Conservation (phyloP, 2,329 filamentous ascomycete species). For the Aspergillus latus region DNA sequence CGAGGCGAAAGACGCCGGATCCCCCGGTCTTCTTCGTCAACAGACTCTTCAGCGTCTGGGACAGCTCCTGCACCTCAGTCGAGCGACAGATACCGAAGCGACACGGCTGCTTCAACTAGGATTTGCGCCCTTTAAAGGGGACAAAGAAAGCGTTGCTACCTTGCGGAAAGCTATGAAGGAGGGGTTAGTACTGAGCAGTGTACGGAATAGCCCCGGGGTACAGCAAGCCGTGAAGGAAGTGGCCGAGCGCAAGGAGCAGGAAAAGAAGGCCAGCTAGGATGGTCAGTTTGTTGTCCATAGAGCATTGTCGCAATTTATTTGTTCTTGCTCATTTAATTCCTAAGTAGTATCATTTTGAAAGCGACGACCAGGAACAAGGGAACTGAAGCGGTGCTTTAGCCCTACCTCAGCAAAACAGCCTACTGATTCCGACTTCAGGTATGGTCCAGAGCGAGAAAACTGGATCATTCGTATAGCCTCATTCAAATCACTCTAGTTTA, state of each 20-base stretch:
- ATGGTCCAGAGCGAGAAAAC: background rate
- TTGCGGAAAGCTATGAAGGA: slow-evolving; percentile 74
- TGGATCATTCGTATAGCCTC: slow-evolving; percentile 4
- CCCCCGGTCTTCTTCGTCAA: slow-evolving; percentile 37
- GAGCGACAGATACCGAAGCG: slow-evolving; percentile 67
- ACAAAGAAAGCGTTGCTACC: slow-evolving; percentile 62
- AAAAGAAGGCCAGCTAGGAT: slow-evolving; percentile 24
- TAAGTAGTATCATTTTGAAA: too few relatives aligned
- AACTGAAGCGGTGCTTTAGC: too few relatives aligned
- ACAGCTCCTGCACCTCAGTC: slow-evolving; percentile 62
- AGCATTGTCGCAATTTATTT: background rate
- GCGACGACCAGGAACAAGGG: too few relatives aligned
- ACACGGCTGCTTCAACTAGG: slow-evolving; percentile 72
- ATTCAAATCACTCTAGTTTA: background rate
- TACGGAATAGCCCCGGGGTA: slow-evolving; percentile 77
- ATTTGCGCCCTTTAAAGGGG: slow-evolving; percentile 76
- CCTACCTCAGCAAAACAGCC: too few relatives aligned
- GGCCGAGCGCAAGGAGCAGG: slow-evolving; percentile 58
- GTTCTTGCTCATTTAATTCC: too few relatives aligned
- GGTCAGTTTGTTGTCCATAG: background rate
- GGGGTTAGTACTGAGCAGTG: slow-evolving; percentile 84
- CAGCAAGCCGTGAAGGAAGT: slow-evolving; percentile 72
- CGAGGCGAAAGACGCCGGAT: slow-evolving; percentile 44
- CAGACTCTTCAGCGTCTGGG: slow-evolving; percentile 64
- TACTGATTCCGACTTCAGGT: too few relatives aligned